These are phyloP conservation scores for Trichomonascaceae sp. DNA, from an alignment of 1,139 yeast species.

Conservation along the genomic window DNA sequence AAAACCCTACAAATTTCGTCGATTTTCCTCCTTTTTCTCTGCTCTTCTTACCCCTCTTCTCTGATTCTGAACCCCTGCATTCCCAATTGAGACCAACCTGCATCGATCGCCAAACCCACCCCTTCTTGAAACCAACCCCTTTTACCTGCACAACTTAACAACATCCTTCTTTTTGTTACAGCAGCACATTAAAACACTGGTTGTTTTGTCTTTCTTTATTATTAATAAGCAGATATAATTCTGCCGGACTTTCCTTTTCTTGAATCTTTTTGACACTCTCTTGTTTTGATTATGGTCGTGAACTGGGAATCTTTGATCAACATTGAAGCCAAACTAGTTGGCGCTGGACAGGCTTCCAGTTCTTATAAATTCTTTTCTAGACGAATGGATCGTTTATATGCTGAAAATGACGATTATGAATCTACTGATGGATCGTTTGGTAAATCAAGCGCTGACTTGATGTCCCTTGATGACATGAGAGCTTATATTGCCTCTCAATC, in stretches of 20 bases:
- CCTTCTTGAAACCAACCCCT: neutral
- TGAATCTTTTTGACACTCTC: neutral
- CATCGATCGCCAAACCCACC: neutral
- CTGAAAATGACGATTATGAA: slow-evolving; percentile 6
- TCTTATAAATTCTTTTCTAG: slow-evolving; percentile 10
- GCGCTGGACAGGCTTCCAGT: slow-evolving; percentile 7
- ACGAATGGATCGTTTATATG: slow-evolving; percentile 9
- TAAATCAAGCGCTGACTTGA: neutral
- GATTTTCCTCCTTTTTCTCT: neutral
- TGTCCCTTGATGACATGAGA: slow-evolving; percentile 12
- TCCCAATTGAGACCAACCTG: neutral
- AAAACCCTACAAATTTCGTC: neutral
- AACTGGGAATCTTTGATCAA: slow-evolving; percentile 17
- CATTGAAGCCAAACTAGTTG: slow-evolving; percentile 12
- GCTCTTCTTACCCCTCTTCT: neutral
- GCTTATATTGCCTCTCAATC: slow-evolving; percentile 10
- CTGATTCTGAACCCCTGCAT: neutral
- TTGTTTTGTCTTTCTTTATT: neutral
- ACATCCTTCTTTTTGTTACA: neutral
- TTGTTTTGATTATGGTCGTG: slow-evolving; percentile 3
- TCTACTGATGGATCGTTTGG: neutral
- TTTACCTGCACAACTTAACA: neutral
- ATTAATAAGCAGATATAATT: neutral
- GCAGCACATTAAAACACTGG: neutral
- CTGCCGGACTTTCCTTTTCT: neutral